These are phyloP conservation scores for Aquilaria yunnanensis DNA, from an alignment of 345 rosid genomes.

Conservation along the genomic window DNA sequence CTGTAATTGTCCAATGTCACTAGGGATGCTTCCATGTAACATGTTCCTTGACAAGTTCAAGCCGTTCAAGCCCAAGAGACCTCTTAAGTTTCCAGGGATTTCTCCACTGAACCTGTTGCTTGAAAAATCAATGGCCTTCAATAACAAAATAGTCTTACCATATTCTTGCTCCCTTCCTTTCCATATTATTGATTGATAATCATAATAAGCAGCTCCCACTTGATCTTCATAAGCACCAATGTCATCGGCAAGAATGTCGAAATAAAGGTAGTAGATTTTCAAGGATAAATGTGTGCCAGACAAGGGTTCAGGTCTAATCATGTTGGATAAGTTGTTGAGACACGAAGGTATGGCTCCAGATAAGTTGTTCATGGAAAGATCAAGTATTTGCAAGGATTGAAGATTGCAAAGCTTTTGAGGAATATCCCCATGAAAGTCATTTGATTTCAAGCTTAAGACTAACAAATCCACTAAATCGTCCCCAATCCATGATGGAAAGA, in stretches of 20 bases:
- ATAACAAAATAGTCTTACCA: neutral
- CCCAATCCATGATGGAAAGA: constrained; percentile 13
- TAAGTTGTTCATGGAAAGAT: constrained; percentile 7
- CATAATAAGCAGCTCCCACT: neutral
- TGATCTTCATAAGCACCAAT: neutral
- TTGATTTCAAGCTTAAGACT: constrained; percentile 1
- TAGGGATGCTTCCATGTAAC: neutral
- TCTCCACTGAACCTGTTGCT: constrained; percentile 9
- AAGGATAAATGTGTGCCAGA: neutral
- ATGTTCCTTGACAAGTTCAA: constrained; percentile 9
- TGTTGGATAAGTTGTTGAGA: constrained; percentile 1
- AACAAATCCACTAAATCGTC: constrained; percentile 3
- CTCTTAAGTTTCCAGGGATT: constrained; percentile 8
- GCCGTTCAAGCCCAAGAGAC: neutral
- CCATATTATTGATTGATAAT: neutral
- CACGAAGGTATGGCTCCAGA: constrained; percentile 8
- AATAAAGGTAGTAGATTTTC: neutral
- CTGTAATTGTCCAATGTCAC: constrained; percentile 5
- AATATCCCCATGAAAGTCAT: neutral
- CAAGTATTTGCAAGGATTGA: constrained; percentile 3
- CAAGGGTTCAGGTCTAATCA: neutral
- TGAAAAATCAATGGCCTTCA: neutral
- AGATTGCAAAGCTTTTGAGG: neutral
- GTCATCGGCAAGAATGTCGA: no score
- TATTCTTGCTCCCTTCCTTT: neutral